Percentiles rank a stretch among this genome's conserved stretches.
Conservation (phyloP, 768 basidiomycete genomes). For the Tubosaeta sp. region DNA sequence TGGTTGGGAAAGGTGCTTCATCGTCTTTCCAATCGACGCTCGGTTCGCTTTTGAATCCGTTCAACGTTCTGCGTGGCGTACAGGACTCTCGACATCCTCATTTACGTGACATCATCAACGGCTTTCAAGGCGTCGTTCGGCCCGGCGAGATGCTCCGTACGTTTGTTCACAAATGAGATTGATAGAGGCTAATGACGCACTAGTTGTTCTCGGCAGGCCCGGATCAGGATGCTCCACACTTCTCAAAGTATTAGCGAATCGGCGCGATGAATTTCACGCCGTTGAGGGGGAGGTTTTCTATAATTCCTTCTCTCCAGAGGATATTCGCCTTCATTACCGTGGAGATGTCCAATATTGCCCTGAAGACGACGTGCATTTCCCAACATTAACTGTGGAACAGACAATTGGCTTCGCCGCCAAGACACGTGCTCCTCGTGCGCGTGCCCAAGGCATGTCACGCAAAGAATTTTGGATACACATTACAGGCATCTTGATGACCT, state of each 20-base stretch:
- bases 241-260: slow-evolving; percentile 78
- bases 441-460: slow-evolving; percentile 42
- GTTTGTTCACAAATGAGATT: slow-evolving; percentile 25
- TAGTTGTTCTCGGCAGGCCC: slow-evolving; percentile 83
- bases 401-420: slow-evolving; percentile 68
- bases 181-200: background rate
- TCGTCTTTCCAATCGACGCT: slow-evolving; percentile 57
- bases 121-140: slow-evolving; percentile 52
- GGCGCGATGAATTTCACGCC: slow-evolving; percentile 59
- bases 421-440: slow-evolving; percentile 60
- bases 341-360: slow-evolving; percentile 82
- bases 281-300: slow-evolving; percentile 73
- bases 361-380: slow-evolving; percentile 5
- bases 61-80: slow-evolving; percentile 40
- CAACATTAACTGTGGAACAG: slow-evolving; percentile 66
- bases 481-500: slow-evolving; percentile 51
- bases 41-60: slow-evolving; percentile 57
- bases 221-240: slow-evolving; percentile 84
- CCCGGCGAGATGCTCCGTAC: slow-evolving; percentile 69
- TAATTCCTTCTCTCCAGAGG: slow-evolving; percentile 64
- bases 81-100: slow-evolving; percentile 54
- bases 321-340: slow-evolving; percentile 61
- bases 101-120: slow-evolving; percentile 48
- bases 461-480: slow-evolving; percentile 14
- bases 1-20: slow-evolving; percentile 54